A percentile compares a stretch with the other conserved stretches of the same genome.
Conservation (phyloP, 768 basidiomycete genomes). For the Gymnopilus junonius region DNA sequence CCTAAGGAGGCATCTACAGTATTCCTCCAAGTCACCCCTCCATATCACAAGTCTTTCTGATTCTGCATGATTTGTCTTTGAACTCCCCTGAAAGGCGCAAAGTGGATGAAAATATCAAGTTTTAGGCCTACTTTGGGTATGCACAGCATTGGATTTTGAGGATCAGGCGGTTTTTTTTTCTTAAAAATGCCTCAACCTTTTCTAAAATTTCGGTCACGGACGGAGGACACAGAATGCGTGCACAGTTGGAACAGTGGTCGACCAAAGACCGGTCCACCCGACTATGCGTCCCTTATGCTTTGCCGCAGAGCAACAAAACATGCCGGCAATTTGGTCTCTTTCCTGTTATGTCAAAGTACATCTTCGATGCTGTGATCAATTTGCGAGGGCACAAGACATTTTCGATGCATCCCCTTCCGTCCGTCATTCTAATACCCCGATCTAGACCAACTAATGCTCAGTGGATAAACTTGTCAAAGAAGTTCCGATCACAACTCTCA, state of each 20-base stretch:
- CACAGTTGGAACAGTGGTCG: background rate
- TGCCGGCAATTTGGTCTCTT: background rate
- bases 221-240: background rate
- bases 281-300: background rate
- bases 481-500: constrained; percentile 11
- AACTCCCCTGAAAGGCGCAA: background rate
- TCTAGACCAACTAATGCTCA: background rate
- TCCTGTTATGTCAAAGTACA: background rate
- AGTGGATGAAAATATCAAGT: background rate
- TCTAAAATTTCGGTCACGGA: background rate
- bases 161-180: background rate
- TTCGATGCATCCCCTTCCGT: constrained; percentile 7
- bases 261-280: background rate
- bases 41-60: background rate
- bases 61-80: background rate
- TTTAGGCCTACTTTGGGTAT: background rate
- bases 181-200: background rate
- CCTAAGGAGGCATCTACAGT: background rate
- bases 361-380: background rate
- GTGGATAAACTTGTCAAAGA: constrained; percentile 10
- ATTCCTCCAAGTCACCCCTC: no score
- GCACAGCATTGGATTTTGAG: background rate
- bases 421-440: background rate
- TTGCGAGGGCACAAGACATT: background rate
- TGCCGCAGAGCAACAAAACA: background rate